These are phyloP conservation scores for Fusarium virguliforme DNA, from an alignment of 2,329 filamentous ascomycete genomes.

Conservation along the genomic window DNA sequence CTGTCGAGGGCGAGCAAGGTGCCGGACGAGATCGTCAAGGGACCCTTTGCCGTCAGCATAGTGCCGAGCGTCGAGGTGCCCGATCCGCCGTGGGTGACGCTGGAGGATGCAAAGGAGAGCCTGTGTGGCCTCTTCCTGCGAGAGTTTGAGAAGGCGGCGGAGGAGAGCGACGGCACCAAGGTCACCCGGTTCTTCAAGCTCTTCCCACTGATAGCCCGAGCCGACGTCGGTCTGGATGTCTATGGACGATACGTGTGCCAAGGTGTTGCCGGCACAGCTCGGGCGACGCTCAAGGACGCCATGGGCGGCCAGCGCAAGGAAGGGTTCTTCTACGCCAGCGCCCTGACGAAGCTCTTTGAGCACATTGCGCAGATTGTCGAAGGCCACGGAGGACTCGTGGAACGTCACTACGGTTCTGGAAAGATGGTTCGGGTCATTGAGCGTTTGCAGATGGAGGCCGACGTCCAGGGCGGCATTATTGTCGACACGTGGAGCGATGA, in stretches of 20 bases:
- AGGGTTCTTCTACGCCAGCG: conserved; percentile 91
- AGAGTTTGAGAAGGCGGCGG: conserved; percentile 94
- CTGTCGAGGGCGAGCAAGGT: conserved; percentile 87
- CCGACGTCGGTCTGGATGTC: conserved; percentile 91
- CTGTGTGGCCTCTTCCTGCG: conserved; percentile 91
- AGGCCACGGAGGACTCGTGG: conserved; percentile 89
- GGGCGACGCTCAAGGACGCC: conserved; percentile 82
- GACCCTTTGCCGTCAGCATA: conserved; percentile 90
- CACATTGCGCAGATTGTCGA: conserved; percentile 98
- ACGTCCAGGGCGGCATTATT: conserved; percentile 96
- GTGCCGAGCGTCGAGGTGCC: conserved; percentile 97
- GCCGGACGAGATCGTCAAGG: conserved; percentile 83
- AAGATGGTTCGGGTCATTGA: conserved; percentile 98
- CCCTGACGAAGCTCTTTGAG: conserved; percentile 93
- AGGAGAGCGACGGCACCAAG: conserved; percentile 87
- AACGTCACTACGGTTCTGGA: conserved; percentile 91
- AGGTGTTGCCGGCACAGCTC: conserved; percentile 88
- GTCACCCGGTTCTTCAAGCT: conserved; percentile 98
- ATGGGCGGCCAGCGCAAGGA: conserved; percentile 73
- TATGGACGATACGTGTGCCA: conserved; percentile 98
- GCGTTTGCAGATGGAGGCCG: conserved; percentile 91
- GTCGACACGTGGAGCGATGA: conserved; percentile 97
- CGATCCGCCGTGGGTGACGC: conserved; percentile 88
- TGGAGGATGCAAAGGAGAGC: conserved; percentile 90
- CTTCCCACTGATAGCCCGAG: conserved; percentile 92